Conservation (phyloP, 345 rosid genomes). For the Trapa incisa region DNA sequence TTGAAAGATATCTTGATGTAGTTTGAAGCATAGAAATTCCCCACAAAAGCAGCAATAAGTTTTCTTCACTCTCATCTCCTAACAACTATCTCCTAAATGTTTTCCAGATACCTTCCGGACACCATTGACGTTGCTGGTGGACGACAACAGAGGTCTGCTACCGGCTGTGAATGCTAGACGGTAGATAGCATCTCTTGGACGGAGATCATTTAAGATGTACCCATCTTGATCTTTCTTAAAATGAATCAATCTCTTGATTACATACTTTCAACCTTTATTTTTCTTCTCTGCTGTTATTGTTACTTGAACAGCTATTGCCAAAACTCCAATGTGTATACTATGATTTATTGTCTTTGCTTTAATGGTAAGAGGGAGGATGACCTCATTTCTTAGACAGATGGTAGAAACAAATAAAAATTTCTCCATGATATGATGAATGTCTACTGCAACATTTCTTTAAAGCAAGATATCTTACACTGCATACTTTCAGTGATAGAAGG, state of each 20-base stretch:
- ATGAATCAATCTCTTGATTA: not conserved
- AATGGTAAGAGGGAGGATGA: not conserved
- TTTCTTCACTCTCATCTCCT: not conserved
- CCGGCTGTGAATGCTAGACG: conserved; percentile 59
- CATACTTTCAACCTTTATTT: not conserved
- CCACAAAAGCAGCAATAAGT: not conserved
- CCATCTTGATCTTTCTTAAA: not conserved
- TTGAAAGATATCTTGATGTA: not conserved
- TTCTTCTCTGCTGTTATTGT: not conserved
- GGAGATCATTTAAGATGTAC: not conserved
- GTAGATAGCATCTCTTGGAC: not conserved
- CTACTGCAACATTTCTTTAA: too few relatives aligned
- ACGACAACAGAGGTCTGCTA: conserved; percentile 40
- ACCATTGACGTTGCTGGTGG: conserved; percentile 59
- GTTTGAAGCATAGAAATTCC: not conserved
- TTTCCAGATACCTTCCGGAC: conserved; percentile 57
- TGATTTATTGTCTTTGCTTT: not conserved
- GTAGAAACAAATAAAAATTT: not conserved
- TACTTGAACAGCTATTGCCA: not conserved
- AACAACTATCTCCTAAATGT: not conserved
- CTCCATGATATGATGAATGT: too few relatives aligned
- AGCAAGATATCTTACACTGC: too few relatives aligned
- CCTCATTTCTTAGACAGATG: not conserved
- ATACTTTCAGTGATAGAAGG: too few relatives aligned
- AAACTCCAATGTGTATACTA: not conserved